Evolutionary conservation across 352 stramenopile species (phyloP).

Genomic region (Albugo laibachii): DNA sequence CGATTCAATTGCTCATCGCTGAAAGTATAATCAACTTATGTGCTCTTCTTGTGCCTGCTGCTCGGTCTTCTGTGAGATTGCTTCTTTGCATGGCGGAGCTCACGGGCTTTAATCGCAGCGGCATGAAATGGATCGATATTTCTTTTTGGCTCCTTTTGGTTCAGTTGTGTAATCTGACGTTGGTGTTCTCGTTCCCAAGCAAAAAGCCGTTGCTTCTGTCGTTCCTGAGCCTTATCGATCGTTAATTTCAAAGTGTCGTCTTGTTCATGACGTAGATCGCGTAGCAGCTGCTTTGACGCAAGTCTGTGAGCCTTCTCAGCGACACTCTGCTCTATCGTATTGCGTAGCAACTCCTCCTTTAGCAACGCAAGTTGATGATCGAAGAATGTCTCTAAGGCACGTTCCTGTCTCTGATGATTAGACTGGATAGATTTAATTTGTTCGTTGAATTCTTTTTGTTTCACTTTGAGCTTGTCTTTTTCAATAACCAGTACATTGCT

Average conservation of each 20-base stretch:
- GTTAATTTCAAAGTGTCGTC: constrained; percentile 29
- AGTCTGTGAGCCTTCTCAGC: background rate
- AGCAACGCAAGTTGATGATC: too few relatives aligned
- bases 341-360: too few relatives aligned
- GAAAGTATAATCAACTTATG: too few relatives aligned
- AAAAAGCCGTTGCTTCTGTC: constrained; percentile 15
- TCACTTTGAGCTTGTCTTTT: constrained; percentile 31
- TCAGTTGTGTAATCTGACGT: constrained; percentile 17
- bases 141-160: constrained; percentile 11
- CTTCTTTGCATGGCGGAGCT: constrained; percentile 3
- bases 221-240: constrained; percentile 35
- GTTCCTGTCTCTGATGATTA: too few relatives aligned
- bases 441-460: constrained; percentile 40
- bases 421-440: constrained; percentile 11
- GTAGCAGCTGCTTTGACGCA: constrained; percentile 43
- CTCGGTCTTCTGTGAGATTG: too few relatives aligned
- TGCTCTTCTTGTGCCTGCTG: too few relatives aligned
- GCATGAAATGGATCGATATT: constrained; percentile 41
- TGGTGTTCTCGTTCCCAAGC: constrained; percentile 17
- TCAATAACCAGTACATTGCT: constrained; percentile 36
- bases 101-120: constrained; percentile 37
- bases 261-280: constrained; percentile 34
- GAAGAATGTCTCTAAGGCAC: too few relatives aligned
- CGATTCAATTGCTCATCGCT: too few relatives aligned
- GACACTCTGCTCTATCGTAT: too few relatives aligned